Evolutionary conservation across 2,329 filamentous ascomycete species (phyloP).

Genomic region (Fusarium sp.): DNA sequence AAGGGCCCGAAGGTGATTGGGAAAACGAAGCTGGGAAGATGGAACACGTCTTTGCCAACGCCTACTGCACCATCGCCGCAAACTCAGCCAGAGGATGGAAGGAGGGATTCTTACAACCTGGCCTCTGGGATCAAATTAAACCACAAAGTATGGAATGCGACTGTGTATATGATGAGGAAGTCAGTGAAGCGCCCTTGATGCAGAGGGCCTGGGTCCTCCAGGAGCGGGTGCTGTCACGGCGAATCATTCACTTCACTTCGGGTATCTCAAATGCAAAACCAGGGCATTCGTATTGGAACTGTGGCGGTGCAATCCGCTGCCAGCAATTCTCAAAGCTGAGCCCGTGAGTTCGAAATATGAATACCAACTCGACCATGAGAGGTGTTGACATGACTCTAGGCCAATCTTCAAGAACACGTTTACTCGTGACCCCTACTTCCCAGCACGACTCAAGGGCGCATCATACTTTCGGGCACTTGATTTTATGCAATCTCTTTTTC

Average conservation of each 20-base stretch:
- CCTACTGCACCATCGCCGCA: background rate
- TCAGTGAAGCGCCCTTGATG: background rate
- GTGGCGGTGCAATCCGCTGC: background rate
- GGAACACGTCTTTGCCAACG: background rate
- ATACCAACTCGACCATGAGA: background rate
- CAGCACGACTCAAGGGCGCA: background rate
- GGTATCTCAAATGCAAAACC: background rate
- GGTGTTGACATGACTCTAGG: background rate
- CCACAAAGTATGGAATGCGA: background rate
- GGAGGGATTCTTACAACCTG: background rate
- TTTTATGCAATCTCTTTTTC: background rate
- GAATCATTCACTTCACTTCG: background rate
- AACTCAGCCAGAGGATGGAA: background rate
- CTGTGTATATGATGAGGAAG: background rate
- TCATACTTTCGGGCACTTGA: background rate
- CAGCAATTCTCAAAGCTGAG: background rate
- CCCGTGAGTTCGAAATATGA: background rate
- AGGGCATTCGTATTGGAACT: background rate
- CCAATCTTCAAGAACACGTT: background rate
- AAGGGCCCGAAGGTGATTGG: background rate
- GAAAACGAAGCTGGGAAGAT: background rate
- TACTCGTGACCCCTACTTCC: background rate
- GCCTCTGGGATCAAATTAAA: background rate
- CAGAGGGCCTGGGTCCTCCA: background rate
- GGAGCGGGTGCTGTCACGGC: background rate